Evolutionary conservation across 2,329 filamentous ascomycete genomes (phyloP).

Genomic region (Cryphonectria parasitica): DNA sequence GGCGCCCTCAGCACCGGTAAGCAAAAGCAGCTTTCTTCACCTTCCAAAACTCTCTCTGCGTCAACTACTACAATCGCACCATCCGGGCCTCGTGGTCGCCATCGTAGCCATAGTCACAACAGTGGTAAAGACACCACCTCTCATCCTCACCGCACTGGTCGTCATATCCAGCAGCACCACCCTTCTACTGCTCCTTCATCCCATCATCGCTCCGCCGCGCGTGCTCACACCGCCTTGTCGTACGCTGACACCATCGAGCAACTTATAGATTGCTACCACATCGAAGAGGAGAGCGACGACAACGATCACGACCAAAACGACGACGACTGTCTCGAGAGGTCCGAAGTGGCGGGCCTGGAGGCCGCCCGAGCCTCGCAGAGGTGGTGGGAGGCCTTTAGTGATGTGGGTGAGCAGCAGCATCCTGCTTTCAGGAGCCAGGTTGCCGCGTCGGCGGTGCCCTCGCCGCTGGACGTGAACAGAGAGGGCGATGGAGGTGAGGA

Average conservation of each 20-base stretch:
- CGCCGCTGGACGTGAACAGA: constrained; percentile 4
- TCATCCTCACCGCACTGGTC: background rate
- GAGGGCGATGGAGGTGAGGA: background rate
- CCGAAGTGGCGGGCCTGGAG: constrained; percentile 14
- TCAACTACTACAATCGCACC: background rate
- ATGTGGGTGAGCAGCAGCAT: constrained; percentile 20
- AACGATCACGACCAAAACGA: background rate
- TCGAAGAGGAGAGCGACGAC: background rate
- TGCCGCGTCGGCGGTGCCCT: constrained; percentile 19
- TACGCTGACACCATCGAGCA: constrained; percentile 10
- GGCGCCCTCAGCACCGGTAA: constrained; percentile 5
- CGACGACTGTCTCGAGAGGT: constrained; percentile 2
- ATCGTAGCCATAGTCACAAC: background rate
- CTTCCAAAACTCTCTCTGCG: background rate
- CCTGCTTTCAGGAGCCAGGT: constrained; percentile 21
- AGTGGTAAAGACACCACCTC: background rate
- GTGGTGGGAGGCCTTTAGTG: constrained; percentile 26
- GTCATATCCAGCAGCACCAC: constrained; percentile 1
- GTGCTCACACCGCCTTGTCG: background rate
- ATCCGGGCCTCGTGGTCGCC: background rate
- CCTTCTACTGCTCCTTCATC: background rate
- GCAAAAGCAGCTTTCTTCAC: constrained; percentile 6
- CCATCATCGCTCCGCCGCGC: background rate
- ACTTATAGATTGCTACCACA: constrained; percentile 10
- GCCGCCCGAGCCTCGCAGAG: constrained; percentile 14